Conservation (phyloP, 176 grass and related monocot genomes). For the Oryza coarctata region DNA sequence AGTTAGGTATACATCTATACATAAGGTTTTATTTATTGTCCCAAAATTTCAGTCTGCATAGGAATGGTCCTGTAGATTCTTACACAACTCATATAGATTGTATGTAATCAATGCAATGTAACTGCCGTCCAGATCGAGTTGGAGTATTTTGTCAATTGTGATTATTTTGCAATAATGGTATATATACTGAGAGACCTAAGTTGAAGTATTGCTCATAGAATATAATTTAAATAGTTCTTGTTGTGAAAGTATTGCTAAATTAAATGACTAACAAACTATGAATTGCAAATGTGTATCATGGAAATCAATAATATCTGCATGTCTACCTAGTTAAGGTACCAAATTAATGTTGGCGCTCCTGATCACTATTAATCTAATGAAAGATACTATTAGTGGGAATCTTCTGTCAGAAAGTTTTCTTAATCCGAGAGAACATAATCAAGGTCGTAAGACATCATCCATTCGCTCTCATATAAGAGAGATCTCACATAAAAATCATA, state of each 20-base stretch:
- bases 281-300: not conserved
- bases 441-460: constrained; percentile 20
- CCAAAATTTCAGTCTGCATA: constrained; percentile 3
- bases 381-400: constrained; percentile 23
- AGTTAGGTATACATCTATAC: not conserved
- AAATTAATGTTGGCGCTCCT: not conserved
- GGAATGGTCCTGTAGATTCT: constrained; percentile 24
- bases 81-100: not conserved
- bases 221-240: not conserved
- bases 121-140: not conserved
- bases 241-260: not conserved
- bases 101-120: not conserved
- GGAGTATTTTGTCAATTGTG: not conserved
- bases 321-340: constrained; percentile 3
- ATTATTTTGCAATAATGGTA: too few relatives aligned
- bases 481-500: constrained; percentile 48
- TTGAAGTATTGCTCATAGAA: not conserved
- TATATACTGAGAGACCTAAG: not conserved
- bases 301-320: not conserved
- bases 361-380: constrained; percentile 15
- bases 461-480: constrained; percentile 8
- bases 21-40: not conserved
- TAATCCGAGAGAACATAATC: constrained; percentile 29
- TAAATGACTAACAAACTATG: not conserved
- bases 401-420: constrained; percentile 21